These are phyloP conservation scores for Phytophthora hibernalis DNA, from an alignment of 352 stramenopile genomes.

Conservation along the genomic window DNA sequence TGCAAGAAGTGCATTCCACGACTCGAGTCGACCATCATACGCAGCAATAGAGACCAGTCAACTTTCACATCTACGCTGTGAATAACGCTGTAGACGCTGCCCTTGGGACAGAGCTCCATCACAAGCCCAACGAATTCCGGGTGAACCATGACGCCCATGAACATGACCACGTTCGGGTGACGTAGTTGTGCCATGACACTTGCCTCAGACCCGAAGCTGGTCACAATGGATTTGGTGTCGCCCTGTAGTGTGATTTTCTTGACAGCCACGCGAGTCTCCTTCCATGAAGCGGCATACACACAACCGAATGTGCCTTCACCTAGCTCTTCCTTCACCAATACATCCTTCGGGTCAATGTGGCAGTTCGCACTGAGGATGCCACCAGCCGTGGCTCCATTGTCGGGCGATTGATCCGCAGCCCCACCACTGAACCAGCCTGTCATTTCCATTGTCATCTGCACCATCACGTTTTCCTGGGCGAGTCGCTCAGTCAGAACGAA, in stretches of 20 bases:
- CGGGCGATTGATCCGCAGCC: constrained; percentile 55
- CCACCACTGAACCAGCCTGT: constrained; percentile 87
- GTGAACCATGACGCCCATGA: constrained; percentile 92
- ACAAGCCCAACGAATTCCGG: constrained; percentile 87
- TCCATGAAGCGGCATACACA: constrained; percentile 82
- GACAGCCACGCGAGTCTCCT: constrained; percentile 82
- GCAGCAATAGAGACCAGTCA: constrained; percentile 86
- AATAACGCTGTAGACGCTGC: constrained; percentile 86
- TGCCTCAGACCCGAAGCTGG: constrained; percentile 81
- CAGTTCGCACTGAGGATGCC: constrained; percentile 82
- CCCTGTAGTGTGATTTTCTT: constrained; percentile 88
- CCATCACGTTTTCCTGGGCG: constrained; percentile 87
- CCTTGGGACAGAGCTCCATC: constrained; percentile 90
- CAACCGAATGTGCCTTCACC: constrained; percentile 79
- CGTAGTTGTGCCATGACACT: constrained; percentile 87
- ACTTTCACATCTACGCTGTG: constrained; percentile 81
- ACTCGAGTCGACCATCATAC: constrained; percentile 89
- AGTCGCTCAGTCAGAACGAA: constrained; percentile 84
- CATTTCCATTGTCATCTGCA: constrained; percentile 92
- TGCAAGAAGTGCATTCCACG: constrained; percentile 93
- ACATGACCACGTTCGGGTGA: constrained; percentile 90
- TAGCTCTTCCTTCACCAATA: constrained; percentile 82
- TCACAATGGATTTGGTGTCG: constrained; percentile 84
- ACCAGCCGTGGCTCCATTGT: constrained; percentile 41
- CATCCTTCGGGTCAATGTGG: constrained; percentile 87